Percentiles rank a stretch among this genome's conserved stretches.
Evolutionary conservation across 1,284 basidiomycete species (phyloP).

Genomic region (Cutaneotrichosporon cavernicola): DNA sequence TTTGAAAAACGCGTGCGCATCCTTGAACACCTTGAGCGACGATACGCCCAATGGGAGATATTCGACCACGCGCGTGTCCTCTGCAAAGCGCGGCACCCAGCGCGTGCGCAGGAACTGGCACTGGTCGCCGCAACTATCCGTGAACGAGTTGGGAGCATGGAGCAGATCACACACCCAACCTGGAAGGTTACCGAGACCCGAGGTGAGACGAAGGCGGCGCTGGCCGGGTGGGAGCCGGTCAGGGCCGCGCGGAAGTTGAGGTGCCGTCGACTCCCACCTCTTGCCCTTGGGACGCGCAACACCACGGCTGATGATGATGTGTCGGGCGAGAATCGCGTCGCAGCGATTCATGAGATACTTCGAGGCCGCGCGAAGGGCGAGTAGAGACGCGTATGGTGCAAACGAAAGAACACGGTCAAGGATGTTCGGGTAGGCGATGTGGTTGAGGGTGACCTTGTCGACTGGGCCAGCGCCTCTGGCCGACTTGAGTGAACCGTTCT

Average conservation of each 20-base stretch:
- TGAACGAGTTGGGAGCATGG: background rate
- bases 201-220: background rate
- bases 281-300: background rate
- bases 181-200: background rate
- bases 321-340: background rate
- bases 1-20: too few species aligned
- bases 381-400: background rate
- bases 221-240: background rate
- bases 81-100: background rate
- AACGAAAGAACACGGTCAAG: background rate
- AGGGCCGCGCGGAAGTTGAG: background rate
- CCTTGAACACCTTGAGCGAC: too few species aligned
- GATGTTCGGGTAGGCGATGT: background rate
- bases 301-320: background rate
- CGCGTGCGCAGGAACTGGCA: background rate
- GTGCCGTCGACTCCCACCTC: background rate
- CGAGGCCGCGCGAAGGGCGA: background rate
- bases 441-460: background rate
- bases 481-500: background rate
- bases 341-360: background rate
- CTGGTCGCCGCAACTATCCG: background rate
- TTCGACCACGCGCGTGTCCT: background rate
- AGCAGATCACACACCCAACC: background rate
- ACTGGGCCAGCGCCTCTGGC: too few species aligned
- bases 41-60: background rate